These are phyloP conservation scores for Sporothrix mexicana DNA, from an alignment of 2,329 filamentous ascomycete genomes.

Conservation along the genomic window DNA sequence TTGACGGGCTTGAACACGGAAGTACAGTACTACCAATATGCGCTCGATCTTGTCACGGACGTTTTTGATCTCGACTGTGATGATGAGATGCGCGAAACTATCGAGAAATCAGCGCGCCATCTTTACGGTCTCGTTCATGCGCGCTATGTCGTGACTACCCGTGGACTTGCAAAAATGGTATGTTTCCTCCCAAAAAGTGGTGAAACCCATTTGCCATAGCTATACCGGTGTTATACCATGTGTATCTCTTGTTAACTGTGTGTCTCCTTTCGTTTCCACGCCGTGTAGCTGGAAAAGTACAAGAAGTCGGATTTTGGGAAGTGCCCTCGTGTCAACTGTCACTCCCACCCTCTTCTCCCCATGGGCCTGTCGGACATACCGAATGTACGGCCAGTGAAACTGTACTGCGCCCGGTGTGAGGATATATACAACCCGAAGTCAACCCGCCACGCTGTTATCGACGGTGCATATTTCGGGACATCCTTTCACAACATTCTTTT, in stretches of 20 bases:
- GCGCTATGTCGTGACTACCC: constrained; percentile 93
- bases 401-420: constrained; percentile 97
- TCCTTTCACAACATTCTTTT: constrained; percentile 99
- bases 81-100: constrained; percentile 96
- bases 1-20: constrained; percentile 95
- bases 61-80: constrained; percentile 99
- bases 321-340: constrained; percentile 94
- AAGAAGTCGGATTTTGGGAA: constrained; percentile 98
- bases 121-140: constrained; percentile 96
- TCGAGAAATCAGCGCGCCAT: constrained; percentile 95
- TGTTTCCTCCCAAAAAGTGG: background rate
- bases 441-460: constrained; percentile 90
- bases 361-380: constrained; percentile 93
- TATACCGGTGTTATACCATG: too few species aligned
- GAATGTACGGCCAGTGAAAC: constrained; percentile 88
- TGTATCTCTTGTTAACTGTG: background rate
- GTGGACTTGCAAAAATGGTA: constrained; percentile 92
- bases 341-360: constrained; percentile 88
- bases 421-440: constrained; percentile 99
- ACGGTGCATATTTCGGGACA: constrained; percentile 97
- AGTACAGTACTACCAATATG: constrained; percentile 99
- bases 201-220: background rate
- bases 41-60: constrained; percentile 94
- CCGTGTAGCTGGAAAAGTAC: constrained; percentile 87
- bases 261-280: background rate